Percentiles rank a stretch among this genome's conserved stretches.
Conservation (phyloP, 768 basidiomycete genomes). For the Lactarius quietus region DNA sequence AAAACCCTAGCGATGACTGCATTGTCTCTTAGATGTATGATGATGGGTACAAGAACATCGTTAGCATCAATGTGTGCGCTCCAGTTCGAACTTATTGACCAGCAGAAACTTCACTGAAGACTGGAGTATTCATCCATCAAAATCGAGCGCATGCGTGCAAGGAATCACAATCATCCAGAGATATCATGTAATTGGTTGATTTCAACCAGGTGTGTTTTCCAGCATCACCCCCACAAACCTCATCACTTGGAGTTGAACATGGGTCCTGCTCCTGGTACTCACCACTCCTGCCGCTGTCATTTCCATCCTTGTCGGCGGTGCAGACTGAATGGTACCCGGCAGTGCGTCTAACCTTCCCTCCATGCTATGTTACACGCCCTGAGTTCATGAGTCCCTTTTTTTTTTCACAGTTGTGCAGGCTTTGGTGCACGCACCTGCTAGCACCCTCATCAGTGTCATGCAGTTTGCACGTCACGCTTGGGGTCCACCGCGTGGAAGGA, state of each 20-base stretch:
- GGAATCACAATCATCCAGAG: too few species aligned
- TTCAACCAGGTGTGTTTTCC: conserved; percentile 50
- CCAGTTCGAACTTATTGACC: too few species aligned
- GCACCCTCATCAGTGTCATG: conserved; percentile 59
- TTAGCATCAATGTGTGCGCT: too few species aligned
- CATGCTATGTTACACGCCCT: neutral
- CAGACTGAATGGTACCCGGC: conserved; percentile 87
- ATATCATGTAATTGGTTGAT: too few species aligned
- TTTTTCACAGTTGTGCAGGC: conserved; percentile 53
- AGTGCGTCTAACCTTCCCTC: conserved; percentile 43
- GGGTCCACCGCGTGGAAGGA: conserved; percentile 72
- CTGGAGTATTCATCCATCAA: too few species aligned
- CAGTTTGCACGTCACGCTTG: conserved; percentile 38
- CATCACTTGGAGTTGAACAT: too few species aligned
- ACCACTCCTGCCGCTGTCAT: conserved; percentile 70
- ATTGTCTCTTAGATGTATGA: too few species aligned
- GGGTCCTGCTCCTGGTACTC: conserved; percentile 57
- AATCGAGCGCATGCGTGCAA: too few species aligned
- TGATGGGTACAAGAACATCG: too few species aligned
- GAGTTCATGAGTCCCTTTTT: conserved; percentile 6
- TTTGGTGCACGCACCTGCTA: conserved; percentile 39
- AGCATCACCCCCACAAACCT: neutral
- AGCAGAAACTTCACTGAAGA: too few species aligned
- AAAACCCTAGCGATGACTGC: too few species aligned
- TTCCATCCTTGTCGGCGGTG: conserved; percentile 68